These are phyloP conservation scores for Solanum virginianum DNA, from an alignment of 257 asterid genomes.

Conservation along the genomic window DNA sequence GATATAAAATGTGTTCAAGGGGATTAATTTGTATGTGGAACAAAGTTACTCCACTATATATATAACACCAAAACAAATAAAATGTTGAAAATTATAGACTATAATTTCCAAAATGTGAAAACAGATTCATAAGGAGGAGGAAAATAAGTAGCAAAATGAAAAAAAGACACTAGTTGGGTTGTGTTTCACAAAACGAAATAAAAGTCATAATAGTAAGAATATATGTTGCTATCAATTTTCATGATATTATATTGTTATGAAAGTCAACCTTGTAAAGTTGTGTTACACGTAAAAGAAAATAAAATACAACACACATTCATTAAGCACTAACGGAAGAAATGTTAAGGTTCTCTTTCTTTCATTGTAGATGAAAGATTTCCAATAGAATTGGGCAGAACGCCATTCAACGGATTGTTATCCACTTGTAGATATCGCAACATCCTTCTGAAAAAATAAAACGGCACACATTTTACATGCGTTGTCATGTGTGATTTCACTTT, in stretches of 20 bases:
- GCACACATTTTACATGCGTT: not conserved
- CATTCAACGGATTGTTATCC: conserved; percentile 7
- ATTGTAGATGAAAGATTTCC: conserved; percentile 16
- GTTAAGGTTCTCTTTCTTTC: not conserved
- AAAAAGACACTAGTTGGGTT: not conserved
- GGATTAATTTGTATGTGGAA: not conserved
- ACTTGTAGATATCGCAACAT: conserved; percentile 1
- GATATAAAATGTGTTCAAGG: not conserved
- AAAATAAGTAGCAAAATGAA: too few species aligned
- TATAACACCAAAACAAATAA: not conserved
- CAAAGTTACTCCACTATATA: not conserved
- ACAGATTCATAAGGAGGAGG: too few species aligned
- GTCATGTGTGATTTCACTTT: not conserved
- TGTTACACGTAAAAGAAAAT: too few species aligned
- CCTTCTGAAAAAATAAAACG: not conserved
- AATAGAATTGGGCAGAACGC: conserved; percentile 11
- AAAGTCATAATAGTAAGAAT: too few species aligned
- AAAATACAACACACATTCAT: not conserved
- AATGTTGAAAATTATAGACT: not conserved
- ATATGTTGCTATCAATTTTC: too few species aligned
- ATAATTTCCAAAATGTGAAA: too few species aligned
- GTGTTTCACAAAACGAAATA: not conserved
- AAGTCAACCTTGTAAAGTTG: too few species aligned
- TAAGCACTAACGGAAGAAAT: not conserved
- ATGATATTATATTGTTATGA: too few species aligned